phyloP scores from a whole-genome alignment of 768 basidiomycete genomes.

The Boletus edulis region DNA sequence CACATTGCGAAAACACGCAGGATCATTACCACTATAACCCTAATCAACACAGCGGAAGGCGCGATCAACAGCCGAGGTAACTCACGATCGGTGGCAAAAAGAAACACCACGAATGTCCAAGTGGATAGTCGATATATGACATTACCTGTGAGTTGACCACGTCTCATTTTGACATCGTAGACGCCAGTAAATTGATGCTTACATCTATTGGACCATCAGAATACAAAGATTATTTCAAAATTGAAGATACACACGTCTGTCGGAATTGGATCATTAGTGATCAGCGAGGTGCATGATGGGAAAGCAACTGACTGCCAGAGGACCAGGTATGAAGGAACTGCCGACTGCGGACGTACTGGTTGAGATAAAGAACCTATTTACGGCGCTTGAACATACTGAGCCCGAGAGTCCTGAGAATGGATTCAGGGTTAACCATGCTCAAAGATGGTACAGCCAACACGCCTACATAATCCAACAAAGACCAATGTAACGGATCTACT shows the following conservation, averaged over 20 bases:
- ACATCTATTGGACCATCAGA: not conserved
- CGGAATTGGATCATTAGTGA: not conserved
- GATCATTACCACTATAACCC: not conserved
- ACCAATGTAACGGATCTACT: not conserved
- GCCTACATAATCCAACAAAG: not conserved
- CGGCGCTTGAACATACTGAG: not conserved
- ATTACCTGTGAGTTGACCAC: not conserved
- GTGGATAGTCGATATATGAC: not conserved
- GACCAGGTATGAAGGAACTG: not conserved
- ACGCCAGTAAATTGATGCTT: not conserved
- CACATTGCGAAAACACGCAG: slow-evolving; percentile 3
- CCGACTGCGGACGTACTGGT: not conserved
- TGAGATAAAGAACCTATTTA: not conserved
- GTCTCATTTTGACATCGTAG: not conserved
- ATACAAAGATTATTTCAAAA: not conserved
- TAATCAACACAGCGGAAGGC: not conserved
- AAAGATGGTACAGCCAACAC: not conserved
- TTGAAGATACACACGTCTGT: not conserved
- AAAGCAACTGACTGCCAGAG: not conserved
- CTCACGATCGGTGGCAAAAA: not conserved
- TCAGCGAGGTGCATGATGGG: not conserved
- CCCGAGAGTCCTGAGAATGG: not conserved
- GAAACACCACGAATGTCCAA: not conserved
- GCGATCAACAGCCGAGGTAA: not conserved
- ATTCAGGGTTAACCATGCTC: not conserved